Percentiles rank a stretch among this genome's conserved stretches.
phyloP scores from a whole-genome alignment of 495 filamentous ascomycete genomes.

The Zalerion maritima region DNA sequence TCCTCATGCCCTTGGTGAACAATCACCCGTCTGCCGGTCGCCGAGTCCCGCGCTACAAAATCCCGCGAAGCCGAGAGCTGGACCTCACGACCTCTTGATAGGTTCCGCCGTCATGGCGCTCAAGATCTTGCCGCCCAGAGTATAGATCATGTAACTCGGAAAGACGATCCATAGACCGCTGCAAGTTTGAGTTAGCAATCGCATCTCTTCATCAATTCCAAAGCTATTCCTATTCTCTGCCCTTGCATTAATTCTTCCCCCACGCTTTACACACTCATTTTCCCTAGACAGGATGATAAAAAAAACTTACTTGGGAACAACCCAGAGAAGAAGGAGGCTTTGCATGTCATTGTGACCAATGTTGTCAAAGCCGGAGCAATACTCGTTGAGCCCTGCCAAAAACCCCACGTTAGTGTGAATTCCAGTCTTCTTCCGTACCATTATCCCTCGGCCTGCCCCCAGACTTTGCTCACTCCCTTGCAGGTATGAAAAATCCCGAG shows the following conservation, averaged over 20 bases:
- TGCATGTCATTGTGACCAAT: conserved; percentile 56
- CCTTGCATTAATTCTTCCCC: no score
- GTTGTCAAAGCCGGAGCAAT: conserved; percentile 60
- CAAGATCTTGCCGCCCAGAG: conserved; percentile 55
- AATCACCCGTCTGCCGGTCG: no score
- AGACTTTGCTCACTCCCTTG: neutral
- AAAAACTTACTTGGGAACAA: conserved; percentile 74
- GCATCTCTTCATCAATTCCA: no score
- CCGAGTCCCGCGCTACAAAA: no score
- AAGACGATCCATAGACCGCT: conserved; percentile 72
- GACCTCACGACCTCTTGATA: no score
- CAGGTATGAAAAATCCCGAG: no score
- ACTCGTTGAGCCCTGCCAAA: conserved; percentile 55
- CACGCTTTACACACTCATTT: no score
- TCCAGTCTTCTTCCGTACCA: conserved; percentile 1
- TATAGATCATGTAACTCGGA: conserved; percentile 54
- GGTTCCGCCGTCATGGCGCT: conserved; percentile 49
- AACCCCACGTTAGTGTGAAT: conserved; percentile 4
- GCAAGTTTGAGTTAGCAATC: neutral
- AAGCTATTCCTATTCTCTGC: no score
- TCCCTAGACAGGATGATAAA: no score
- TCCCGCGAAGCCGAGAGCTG: no score
- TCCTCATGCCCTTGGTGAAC: no score
- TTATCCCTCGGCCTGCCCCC: neutral
- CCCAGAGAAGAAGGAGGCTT: conserved; percentile 52